phyloP scores from a whole-genome alignment of 73 alveolate genomes.

The Tetrahymena malaccensis region DNA sequence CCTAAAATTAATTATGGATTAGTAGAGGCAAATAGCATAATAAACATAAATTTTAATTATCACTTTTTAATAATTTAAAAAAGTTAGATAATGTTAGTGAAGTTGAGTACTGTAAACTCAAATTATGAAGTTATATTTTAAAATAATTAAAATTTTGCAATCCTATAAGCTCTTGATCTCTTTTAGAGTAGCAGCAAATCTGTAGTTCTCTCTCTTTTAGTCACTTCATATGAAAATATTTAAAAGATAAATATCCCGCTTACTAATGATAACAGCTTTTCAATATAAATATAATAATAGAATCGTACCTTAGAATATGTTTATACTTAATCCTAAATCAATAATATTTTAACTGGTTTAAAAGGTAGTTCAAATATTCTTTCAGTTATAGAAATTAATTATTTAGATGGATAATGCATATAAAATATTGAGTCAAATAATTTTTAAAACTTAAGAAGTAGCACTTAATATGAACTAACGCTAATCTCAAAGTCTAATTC shows the following conservation, averaged over 20 bases:
- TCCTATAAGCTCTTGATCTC: too few species aligned
- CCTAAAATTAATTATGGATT: neutral
- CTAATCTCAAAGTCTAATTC: neutral
- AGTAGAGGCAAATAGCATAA: neutral
- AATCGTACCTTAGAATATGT: neutral
- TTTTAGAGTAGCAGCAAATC: too few species aligned
- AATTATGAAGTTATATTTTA: too few species aligned
- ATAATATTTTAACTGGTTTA: too few species aligned
- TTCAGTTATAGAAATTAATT: neutral
- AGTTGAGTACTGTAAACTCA: neutral
- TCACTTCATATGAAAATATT: neutral
- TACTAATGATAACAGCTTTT: neutral
- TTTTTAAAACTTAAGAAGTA: too few species aligned
- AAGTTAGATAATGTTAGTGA: neutral
- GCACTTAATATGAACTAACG: neutral
- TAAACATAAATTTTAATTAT: too few species aligned
- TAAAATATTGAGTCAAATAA: neutral
- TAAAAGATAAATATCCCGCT: neutral
- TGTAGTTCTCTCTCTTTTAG: neutral
- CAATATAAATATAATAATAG: too few species aligned
- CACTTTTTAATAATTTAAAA: neutral
- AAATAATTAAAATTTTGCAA: too few species aligned
- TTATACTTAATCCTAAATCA: neutral
- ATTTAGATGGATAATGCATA: too few species aligned
- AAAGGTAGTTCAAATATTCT: neutral